These are phyloP conservation scores for Aphelidium insulamus DNA, from an alignment of 371 early-diverging fungal genomes.

Conservation along the genomic window DNA sequence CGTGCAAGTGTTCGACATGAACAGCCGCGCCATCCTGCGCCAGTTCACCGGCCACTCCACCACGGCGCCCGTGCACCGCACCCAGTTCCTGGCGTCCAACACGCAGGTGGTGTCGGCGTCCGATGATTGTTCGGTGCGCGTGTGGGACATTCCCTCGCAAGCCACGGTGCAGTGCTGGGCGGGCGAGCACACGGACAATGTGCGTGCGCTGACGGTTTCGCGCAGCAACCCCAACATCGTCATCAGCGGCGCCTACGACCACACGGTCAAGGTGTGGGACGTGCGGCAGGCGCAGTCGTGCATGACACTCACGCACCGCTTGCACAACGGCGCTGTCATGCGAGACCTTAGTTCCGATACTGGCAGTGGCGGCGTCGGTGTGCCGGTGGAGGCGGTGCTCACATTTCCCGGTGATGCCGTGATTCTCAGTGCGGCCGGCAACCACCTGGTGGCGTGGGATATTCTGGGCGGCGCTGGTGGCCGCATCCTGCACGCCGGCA, in stretches of 20 bases:
- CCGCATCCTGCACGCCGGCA: constrained; percentile 37
- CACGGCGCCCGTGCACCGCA: constrained; percentile 50
- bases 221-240: constrained; percentile 54
- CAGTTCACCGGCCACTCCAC: not conserved
- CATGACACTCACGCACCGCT: constrained; percentile 58
- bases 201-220: constrained; percentile 46
- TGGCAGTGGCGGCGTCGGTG: too few species aligned
- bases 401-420: constrained; percentile 65
- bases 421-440: constrained; percentile 44
- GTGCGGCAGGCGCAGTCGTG: constrained; percentile 44
- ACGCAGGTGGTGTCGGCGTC: constrained; percentile 62
- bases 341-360: too few species aligned
- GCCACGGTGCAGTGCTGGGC: constrained; percentile 39
- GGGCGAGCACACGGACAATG: constrained; percentile 79
- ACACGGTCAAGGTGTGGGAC: constrained; percentile 80
- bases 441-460: constrained; percentile 70
- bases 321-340: too few species aligned
- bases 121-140: constrained; percentile 68
- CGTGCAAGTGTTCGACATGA: constrained; percentile 57
- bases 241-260: constrained; percentile 81
- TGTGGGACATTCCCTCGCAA: constrained; percentile 83
- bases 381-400: constrained; percentile 68
- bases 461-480: constrained; percentile 64
- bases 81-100: constrained; percentile 52
- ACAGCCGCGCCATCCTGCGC: constrained; percentile 63